phyloP scores from a whole-genome alignment of 1,284 basidiomycete species.

The Neonothopanus nambi region DNA sequence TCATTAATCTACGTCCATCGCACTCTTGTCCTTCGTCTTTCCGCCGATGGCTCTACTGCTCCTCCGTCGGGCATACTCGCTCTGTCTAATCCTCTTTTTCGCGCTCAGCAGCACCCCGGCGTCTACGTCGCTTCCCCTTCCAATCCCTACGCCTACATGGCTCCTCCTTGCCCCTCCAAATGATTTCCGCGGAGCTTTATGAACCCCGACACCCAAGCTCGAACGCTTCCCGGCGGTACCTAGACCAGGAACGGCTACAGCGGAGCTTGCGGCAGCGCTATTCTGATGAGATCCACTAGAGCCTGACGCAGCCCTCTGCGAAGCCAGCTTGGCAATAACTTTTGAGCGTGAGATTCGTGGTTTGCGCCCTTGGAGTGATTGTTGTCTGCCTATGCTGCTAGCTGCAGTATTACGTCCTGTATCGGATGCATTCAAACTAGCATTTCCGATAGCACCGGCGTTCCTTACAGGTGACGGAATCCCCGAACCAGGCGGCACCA shows the following conservation, averaged over 20 bases:
- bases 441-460: slow-evolving; percentile 20
- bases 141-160: slow-evolving; percentile 57
- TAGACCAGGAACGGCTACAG: slow-evolving; percentile 18
- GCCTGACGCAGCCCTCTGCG: slow-evolving; percentile 55
- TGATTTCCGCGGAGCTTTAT: slow-evolving; percentile 21
- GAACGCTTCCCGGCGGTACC: slow-evolving; percentile 18
- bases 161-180: slow-evolving; percentile 29
- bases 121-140: slow-evolving; percentile 31
- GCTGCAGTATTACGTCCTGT: not conserved
- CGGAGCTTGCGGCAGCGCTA: not conserved
- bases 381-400: slow-evolving; percentile 32
- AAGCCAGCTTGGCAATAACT: slow-evolving; percentile 72
- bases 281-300: not conserved
- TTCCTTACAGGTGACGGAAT: slow-evolving; percentile 35
- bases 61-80: slow-evolving; percentile 57
- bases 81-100: slow-evolving; percentile 68
- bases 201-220: slow-evolving; percentile 14
- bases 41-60: slow-evolving; percentile 31
- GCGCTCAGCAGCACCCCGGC: slow-evolving; percentile 50
- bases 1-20: slow-evolving; percentile 32
- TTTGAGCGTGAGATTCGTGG: slow-evolving; percentile 77
- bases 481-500: slow-evolving; percentile 37
- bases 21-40: slow-evolving; percentile 10
- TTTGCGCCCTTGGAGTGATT: slow-evolving; percentile 51
- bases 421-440: not conserved